Evolutionary conservation across 2,329 filamentous ascomycete genomes (phyloP).

Genomic region (Aspergillus brasiliensis): DNA sequence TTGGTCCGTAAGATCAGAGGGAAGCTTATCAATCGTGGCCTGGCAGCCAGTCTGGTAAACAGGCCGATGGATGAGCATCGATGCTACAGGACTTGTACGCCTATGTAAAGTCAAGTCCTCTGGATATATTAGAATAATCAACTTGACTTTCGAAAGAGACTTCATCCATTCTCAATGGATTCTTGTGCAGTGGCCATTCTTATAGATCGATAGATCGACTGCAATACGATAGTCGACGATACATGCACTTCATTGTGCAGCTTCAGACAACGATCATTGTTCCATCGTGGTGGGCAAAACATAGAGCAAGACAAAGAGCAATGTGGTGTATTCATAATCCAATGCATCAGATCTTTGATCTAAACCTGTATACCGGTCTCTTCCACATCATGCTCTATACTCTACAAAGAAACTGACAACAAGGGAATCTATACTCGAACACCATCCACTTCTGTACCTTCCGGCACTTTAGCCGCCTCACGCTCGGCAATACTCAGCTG

Average conservation of each 20-base stretch:
- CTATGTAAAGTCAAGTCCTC: too few species aligned
- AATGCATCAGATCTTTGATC: neutral
- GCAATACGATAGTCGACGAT: neutral
- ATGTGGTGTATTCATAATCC: neutral
- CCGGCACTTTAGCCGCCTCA: conserved; percentile 36
- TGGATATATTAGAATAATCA: neutral
- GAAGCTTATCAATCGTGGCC: too few species aligned
- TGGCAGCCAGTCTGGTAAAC: neutral
- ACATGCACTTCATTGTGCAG: neutral
- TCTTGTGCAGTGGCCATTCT: neutral
- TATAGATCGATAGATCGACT: neutral
- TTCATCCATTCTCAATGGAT: neutral
- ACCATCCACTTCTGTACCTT: conserved; percentile 36
- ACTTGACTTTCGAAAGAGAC: neutral
- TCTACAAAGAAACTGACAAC: neutral
- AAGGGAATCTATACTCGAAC: conserved; percentile 21
- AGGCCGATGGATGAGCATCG: neutral
- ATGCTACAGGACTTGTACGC: too few species aligned
- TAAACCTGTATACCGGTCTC: neutral
- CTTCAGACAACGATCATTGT: neutral
- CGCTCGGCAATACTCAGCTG: conserved; percentile 41
- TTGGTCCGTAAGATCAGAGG: too few species aligned
- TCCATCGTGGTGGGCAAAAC: neutral
- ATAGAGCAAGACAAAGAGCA: neutral
- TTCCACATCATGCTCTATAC: neutral